Evolutionary conservation across 345 rosid species (phyloP), one percentile per base, ranked within the genome.

Genomic region (Diplotaxis tenuifolia): DNA sequence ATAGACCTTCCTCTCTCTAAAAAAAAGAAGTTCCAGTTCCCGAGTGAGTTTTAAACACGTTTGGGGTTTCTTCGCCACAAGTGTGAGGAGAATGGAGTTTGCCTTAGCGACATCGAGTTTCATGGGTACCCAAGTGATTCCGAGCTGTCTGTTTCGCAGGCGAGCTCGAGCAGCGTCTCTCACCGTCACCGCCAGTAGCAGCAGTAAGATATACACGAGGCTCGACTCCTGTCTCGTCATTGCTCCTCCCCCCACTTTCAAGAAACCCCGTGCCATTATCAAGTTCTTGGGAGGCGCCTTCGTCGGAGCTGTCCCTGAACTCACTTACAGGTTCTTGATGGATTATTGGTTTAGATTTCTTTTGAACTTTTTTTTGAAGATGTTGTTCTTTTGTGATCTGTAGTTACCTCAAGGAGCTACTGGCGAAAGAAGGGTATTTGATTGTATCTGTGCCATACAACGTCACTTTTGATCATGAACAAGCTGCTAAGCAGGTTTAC

Each of bases 381-480:
- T 42, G 49, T 42, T 36, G 18, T 62, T 56, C 2, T 23, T 42
- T 57, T 67, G 22, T 52, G 9, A 3, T 23, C 16, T 77, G 4
- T 79, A 91, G 97, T 71, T 91, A 85, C 78, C 79, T 91, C 69
- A 83, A 84, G 68, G 93, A 94, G 89, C 87, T 79, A 52, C 66
- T 94, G 80, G 97, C 90, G n/a, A 91, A 84, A 74, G 91, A 94
- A 84, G 96, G 97, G 3, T 94, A 75, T 84, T 74, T 91, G 19
- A 75, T 94, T 18, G 83, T 91, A 64, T 86, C 87, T 21, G 98
- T 94, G 66, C 97, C 96, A 6, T 81, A 89, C 75, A 91, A 88
- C 66, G 97, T 91, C 83, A 94, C 98, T 18, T 94, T 94, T 79
- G 95, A 89, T 81, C 98, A 91, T 77, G 83, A 90, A n/a, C 72